Percentiles rank a stretch among this genome's conserved stretches.
Conservation (phyloP, 148 eudicot genomes). For the Diospyros lotus region DNA sequence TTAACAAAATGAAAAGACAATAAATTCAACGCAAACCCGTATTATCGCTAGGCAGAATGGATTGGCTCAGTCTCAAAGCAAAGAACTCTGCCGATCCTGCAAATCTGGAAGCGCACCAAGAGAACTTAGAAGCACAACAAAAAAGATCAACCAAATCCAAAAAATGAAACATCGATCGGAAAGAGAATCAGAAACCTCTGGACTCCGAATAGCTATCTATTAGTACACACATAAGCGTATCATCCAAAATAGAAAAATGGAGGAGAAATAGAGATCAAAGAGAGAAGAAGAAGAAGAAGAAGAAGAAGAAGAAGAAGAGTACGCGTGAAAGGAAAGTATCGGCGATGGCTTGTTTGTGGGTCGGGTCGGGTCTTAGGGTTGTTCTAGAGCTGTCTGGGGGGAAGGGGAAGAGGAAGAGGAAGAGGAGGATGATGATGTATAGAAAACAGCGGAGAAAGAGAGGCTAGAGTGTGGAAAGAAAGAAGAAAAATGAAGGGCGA, state of each 20-base stretch:
- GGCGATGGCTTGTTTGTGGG: too few species aligned
- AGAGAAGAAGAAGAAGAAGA: not conserved
- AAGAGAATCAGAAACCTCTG: not conserved
- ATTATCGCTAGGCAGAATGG: not conserved
- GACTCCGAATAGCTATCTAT: not conserved
- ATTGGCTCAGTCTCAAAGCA: slow-evolving; percentile 1
- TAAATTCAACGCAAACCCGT: not conserved
- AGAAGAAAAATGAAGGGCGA: too few species aligned
- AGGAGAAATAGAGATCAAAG: not conserved
- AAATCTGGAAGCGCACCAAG: not conserved
- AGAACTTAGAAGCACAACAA: not conserved
- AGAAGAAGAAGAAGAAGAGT: not conserved
- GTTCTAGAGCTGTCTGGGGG: too few species aligned
- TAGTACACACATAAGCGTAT: slow-evolving; percentile 9
- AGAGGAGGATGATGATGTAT: too few species aligned
- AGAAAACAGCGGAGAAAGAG: too few species aligned
- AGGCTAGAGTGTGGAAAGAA: too few species aligned
- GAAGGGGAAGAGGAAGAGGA: too few species aligned
- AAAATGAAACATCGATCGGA: not conserved
- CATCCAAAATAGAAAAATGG: not conserved
- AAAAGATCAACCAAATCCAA: not conserved
- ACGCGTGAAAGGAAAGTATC: too few species aligned
- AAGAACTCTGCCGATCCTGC: slow-evolving; percentile 1
- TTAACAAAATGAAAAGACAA: not conserved
- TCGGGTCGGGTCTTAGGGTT: too few species aligned